These are phyloP conservation scores for Nyctanthes arbortristis DNA, from an alignment of 257 asterid species.

Conservation along the genomic window DNA sequence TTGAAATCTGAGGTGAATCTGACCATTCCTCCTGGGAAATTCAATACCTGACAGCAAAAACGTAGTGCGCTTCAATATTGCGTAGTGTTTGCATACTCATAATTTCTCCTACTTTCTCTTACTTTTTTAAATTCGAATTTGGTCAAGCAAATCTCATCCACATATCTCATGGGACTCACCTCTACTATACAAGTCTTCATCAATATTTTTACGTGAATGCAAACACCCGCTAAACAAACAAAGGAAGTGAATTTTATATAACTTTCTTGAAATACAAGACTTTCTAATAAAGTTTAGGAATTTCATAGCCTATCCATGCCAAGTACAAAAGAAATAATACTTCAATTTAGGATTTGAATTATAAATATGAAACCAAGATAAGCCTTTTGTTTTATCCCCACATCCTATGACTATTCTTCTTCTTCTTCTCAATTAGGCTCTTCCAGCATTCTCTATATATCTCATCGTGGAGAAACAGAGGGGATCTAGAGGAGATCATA, in stretches of 20 bases:
- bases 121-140: no score
- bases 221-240: not conserved
- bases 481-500: no score
- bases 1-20: slow-evolving; percentile 70
- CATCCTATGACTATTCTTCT: not conserved
- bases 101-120: no score
- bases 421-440: not conserved
- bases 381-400: not conserved
- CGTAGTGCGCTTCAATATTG: not conserved
- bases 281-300: not conserved
- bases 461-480: not conserved
- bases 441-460: not conserved
- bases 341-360: not conserved
- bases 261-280: not conserved
- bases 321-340: not conserved
- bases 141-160: no score
- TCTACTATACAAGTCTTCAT: no score
- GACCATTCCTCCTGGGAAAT: slow-evolving; percentile 87
- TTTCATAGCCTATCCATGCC: not conserved
- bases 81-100: no score
- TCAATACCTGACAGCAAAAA: slow-evolving; percentile 47
- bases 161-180: no score
- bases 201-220: no score
- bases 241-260: not conserved
- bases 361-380: not conserved